Evolutionary conservation across 768 basidiomycete genomes (phyloP).

Genomic region (Lactarius tabidus): DNA sequence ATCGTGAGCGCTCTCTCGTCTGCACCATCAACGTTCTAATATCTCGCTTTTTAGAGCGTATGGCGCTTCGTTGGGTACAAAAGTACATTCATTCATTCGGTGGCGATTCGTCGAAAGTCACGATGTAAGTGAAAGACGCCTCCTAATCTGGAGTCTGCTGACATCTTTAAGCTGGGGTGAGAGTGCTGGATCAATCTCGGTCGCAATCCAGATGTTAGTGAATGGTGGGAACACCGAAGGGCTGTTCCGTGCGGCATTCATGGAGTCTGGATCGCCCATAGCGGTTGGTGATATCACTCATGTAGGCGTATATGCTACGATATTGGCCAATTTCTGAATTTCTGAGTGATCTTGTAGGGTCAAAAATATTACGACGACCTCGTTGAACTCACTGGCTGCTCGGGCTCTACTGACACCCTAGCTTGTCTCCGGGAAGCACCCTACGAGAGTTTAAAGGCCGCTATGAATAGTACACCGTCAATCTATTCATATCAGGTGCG

Average conservation of each 20-base stretch:
- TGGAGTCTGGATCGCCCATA: constrained; percentile 41
- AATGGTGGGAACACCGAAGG: constrained; percentile 36
- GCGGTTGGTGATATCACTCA: constrained; percentile 31
- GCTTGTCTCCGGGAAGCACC: constrained; percentile 40
- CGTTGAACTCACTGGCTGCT: constrained; percentile 38
- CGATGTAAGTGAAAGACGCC: constrained; percentile 39
- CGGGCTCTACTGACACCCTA: constrained; percentile 36
- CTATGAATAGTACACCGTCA: constrained; percentile 33
- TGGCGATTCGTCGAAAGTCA: constrained; percentile 58
- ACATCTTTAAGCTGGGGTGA: constrained; percentile 41
- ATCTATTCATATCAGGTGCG: constrained; percentile 32
- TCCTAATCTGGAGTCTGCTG: constrained; percentile 1
- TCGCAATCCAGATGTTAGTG: constrained; percentile 40
- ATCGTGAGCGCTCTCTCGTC: constrained; percentile 41
- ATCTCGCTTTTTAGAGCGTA: constrained; percentile 39
- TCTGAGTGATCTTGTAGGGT: constrained; percentile 10
- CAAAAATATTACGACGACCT: constrained; percentile 41
- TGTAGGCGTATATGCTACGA: constrained; percentile 32
- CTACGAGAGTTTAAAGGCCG: constrained; percentile 31
- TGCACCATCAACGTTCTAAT: background rate
- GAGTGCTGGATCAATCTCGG: constrained; percentile 49
- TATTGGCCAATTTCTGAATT: background rate
- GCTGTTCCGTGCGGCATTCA: constrained; percentile 41
- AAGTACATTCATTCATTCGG: constrained; percentile 53
- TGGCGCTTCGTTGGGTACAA: too few relatives aligned